Conservation (phyloP, 257 asterid species). For the Osmanthus fragrans region DNA sequence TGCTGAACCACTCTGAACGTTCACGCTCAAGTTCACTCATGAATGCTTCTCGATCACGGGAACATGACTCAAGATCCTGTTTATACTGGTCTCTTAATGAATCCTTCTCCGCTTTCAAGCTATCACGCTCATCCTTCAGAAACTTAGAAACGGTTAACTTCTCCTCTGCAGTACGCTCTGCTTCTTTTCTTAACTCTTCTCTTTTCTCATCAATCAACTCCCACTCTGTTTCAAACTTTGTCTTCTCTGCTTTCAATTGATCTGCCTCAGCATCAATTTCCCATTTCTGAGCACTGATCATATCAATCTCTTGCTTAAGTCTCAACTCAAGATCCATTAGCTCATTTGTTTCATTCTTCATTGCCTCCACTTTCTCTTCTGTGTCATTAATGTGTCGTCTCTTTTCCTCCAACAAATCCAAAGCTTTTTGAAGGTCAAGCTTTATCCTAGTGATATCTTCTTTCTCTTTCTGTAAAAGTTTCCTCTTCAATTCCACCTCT, state of each 20-base stretch:
- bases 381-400: slow-evolving; percentile 48
- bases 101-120: slow-evolving; percentile 69
- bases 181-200: slow-evolving; percentile 74
- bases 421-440: slow-evolving; percentile 59
- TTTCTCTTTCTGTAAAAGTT: slow-evolving; percentile 53
- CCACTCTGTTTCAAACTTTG: slow-evolving; percentile 92
- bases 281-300: slow-evolving; percentile 65
- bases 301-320: slow-evolving; percentile 91
- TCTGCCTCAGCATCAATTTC: slow-evolving; percentile 81
- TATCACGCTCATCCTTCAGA: slow-evolving; percentile 75
- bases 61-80: slow-evolving; percentile 67
- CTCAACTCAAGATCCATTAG: slow-evolving; percentile 61
- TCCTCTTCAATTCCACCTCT: slow-evolving; percentile 49
- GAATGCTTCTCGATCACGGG: slow-evolving; percentile 77
- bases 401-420: slow-evolving; percentile 63
- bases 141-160: slow-evolving; percentile 59
- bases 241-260: slow-evolving; percentile 69
- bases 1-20: slow-evolving; percentile 70
- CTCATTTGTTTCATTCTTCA: slow-evolving; percentile 76
- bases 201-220: slow-evolving; percentile 88
- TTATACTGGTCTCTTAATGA: slow-evolving; percentile 65
- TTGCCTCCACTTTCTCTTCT: slow-evolving; percentile 67
- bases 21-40: slow-evolving; percentile 68
- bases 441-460: slow-evolving; percentile 48
- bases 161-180: slow-evolving; percentile 75